Percentiles rank a stretch among this genome's conserved stretches.
These are phyloP conservation scores for Pythium periplocum DNA, from an alignment of 352 stramenopile genomes.

Conservation along the genomic window DNA sequence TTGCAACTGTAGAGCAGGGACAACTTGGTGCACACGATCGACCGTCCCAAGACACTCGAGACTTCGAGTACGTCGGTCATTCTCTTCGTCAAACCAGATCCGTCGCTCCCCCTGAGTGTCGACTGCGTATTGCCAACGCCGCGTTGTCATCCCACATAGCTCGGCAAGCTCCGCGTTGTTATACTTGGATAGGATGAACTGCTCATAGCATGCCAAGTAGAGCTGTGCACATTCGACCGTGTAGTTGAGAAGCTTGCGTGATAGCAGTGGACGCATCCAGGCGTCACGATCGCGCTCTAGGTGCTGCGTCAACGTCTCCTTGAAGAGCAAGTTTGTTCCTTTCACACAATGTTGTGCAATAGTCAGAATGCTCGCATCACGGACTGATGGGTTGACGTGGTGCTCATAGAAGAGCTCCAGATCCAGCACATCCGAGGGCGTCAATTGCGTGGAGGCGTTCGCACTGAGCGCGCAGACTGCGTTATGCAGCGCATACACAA, in stretches of 20 bases:
- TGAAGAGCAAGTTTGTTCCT: constrained; percentile 7
- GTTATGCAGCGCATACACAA: no score
- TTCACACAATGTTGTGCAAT: constrained; percentile 4
- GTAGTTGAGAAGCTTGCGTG: neutral
- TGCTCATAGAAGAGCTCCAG: constrained; percentile 26
- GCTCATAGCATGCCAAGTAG: neutral
- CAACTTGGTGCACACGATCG: neutral
- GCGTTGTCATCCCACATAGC: constrained; percentile 15
- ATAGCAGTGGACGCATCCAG: neutral
- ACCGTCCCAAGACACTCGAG: constrained; percentile 21
- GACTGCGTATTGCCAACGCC: constrained; percentile 25
- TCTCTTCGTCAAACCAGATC: constrained; percentile 30
- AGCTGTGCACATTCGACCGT: neutral
- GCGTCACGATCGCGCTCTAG: neutral
- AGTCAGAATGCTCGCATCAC: constrained; percentile 7
- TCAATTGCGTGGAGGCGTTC: no score
- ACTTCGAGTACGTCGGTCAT: constrained; percentile 22
- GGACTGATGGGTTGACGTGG: constrained; percentile 6
- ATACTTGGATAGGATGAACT: neutral
- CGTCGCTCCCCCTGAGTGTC: neutral
- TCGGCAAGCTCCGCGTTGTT: neutral
- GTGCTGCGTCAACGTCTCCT: constrained; percentile 7
- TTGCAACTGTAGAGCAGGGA: constrained; percentile 15
- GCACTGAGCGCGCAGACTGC: no score
- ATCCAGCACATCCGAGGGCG: constrained; percentile 12